These are phyloP conservation scores for Conticribra guillardii DNA, from an alignment of 108 stramenopile genomes.

Conservation along the genomic window DNA sequence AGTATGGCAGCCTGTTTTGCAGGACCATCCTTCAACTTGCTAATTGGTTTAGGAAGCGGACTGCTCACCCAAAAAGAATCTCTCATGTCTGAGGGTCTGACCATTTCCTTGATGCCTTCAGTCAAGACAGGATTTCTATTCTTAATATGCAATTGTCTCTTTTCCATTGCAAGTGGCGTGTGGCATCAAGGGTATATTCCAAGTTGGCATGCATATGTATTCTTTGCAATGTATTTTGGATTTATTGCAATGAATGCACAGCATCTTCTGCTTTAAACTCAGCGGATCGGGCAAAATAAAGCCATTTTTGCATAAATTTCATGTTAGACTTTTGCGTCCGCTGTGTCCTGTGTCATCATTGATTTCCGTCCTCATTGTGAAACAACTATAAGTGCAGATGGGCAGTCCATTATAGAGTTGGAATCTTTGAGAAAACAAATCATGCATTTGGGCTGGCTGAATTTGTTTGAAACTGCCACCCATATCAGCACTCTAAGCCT, in stretches of 20 bases:
- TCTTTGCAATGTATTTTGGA: conserved; percentile 5
- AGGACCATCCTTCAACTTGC: conserved; percentile 93
- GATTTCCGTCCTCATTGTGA: too few relatives aligned
- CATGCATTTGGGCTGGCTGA: too few relatives aligned
- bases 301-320: too few relatives aligned
- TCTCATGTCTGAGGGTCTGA: conserved; percentile 17
- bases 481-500: too few relatives aligned
- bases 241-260: neutral
- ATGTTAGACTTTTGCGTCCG: too few relatives aligned
- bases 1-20: conserved; percentile 86
- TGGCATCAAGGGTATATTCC: conserved; percentile 18
- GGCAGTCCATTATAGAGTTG: too few relatives aligned
- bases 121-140: conserved; percentile 21
- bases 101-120: conserved; percentile 18
- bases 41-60: conserved; percentile 76
- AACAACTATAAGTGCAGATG: too few relatives aligned
- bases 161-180: conserved; percentile 8
- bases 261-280: neutral
- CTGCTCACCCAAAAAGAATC: conserved; percentile 46
- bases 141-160: conserved; percentile 15
- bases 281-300: too few relatives aligned
- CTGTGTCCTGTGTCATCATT: too few relatives aligned
- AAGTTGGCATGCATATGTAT: conserved; percentile 8
- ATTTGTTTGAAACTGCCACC: too few relatives aligned
- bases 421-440: too few relatives aligned